Percentiles rank a stretch among this genome's conserved stretches.
phyloP scores from a whole-genome alignment of 2,329 filamentous ascomycete genomes.

The Hymenoscyphus occultus region DNA sequence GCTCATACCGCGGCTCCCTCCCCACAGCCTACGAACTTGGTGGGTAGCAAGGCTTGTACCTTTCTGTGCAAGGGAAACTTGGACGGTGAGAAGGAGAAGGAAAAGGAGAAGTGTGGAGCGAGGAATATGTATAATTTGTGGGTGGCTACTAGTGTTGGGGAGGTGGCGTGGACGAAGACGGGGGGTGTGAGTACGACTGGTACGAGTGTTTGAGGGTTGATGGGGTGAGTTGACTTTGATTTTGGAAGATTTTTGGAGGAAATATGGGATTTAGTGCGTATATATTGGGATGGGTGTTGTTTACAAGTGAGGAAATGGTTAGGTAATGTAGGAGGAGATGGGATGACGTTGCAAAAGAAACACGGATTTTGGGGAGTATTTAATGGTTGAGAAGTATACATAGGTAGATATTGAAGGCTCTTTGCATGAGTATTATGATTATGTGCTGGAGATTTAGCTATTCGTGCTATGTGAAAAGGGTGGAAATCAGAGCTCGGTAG shows the following conservation, averaged over 20 bases:
- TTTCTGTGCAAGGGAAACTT: conserved; percentile 35
- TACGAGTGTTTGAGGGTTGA: neutral
- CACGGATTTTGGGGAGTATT: too few relatives aligned
- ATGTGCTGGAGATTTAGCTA: too few relatives aligned
- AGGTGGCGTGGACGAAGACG: neutral
- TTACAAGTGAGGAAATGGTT: too few relatives aligned
- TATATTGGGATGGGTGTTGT: too few relatives aligned
- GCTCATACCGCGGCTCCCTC: conserved; percentile 28
- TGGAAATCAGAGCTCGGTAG: too few relatives aligned
- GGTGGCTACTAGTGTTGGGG: conserved; percentile 22
- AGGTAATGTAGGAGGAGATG: too few relatives aligned
- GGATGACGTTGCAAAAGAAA: too few relatives aligned
- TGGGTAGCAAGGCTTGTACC: neutral
- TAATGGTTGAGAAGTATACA: too few relatives aligned
- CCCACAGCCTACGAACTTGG: conserved; percentile 15
- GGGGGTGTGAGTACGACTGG: neutral
- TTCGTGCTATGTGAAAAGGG: too few relatives aligned
- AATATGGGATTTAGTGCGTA: neutral
- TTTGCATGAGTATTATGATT: too few relatives aligned
- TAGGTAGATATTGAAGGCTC: too few relatives aligned
- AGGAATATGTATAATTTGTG: conserved; percentile 39
- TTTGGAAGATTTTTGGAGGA: neutral
- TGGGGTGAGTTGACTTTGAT: neutral
- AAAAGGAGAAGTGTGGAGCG: conserved; percentile 35
- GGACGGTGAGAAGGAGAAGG: conserved; percentile 34